Percentiles rank a stretch among this genome's conserved stretches.
Conservation (phyloP, 257 asterid species). For the Oldenlandia corymbosa region DNA sequence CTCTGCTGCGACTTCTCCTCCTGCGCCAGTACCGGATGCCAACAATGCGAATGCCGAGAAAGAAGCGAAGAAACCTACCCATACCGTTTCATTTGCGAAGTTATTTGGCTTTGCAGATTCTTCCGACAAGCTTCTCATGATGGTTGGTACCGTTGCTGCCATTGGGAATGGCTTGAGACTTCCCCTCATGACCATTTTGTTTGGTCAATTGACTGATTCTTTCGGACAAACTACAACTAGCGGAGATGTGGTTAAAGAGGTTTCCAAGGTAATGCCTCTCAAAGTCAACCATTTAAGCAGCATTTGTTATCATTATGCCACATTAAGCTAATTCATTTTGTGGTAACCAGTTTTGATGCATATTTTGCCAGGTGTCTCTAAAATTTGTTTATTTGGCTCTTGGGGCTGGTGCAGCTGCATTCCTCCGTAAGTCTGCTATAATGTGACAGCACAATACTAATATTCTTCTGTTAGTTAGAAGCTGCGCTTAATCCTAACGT, state of each 20-base stretch:
- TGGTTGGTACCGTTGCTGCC: conserved; percentile 58
- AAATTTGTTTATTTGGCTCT: conserved; percentile 18
- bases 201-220: conserved; percentile 65
- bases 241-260: conserved; percentile 32
- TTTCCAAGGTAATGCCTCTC: conserved; percentile 53
- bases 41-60: background rate
- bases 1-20: background rate
- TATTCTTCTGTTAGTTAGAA: no score
- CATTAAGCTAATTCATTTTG: no score
- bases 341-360: no score
- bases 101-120: conserved; percentile 63
- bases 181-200: conserved; percentile 66
- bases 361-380: conserved; percentile 19
- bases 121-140: conserved; percentile 52
- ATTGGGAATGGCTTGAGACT: conserved; percentile 60
- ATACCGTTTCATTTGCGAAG: conserved; percentile 57
- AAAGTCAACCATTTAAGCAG: no score
- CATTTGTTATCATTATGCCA: no score
- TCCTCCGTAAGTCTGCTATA: conserved; percentile 13
- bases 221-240: conserved; percentile 36
- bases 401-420: conserved; percentile 20
- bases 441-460: no score
- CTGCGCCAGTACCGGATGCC: background rate
- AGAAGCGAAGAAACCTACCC: conserved; percentile 14
- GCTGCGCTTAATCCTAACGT: no score